These are phyloP conservation scores for Chlorella vulgaris DNA, from an alignment of 139 green algal species.

Conservation along the genomic window DNA sequence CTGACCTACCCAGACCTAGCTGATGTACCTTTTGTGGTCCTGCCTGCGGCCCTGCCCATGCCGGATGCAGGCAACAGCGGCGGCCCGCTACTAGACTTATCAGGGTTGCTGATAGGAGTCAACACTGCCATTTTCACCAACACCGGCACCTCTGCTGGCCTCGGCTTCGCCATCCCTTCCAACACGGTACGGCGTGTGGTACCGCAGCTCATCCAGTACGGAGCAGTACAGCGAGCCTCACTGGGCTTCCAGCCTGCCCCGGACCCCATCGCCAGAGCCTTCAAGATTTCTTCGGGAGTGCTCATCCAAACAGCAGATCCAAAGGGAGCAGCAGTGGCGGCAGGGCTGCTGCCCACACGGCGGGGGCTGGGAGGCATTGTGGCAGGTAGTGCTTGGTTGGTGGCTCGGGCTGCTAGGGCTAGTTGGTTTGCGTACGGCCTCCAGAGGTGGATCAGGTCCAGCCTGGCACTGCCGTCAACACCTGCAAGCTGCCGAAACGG, in stretches of 20 bases:
- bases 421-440: too few species aligned
- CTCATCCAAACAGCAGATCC: slow-evolving; percentile 65
- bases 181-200: slow-evolving; percentile 73
- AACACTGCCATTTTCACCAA: slow-evolving; percentile 89
- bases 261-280: slow-evolving; percentile 63
- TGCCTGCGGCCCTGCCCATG: background rate
- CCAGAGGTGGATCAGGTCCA: too few species aligned
- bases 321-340: slow-evolving; percentile 57
- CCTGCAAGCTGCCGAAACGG: too few species aligned
- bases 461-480: too few species aligned
- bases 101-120: slow-evolving; percentile 46
- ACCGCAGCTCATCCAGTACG: slow-evolving; percentile 83
- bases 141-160: slow-evolving; percentile 64
- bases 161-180: slow-evolving; percentile 88
- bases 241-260: slow-evolving; percentile 27
- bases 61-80: slow-evolving; percentile 69
- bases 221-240: slow-evolving; percentile 33
- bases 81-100: slow-evolving; percentile 77
- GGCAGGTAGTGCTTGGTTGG: background rate
- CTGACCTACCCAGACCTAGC: too few species aligned
- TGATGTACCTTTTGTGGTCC: too few species aligned
- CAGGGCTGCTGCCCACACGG: slow-evolving; percentile 70
- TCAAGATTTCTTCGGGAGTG: slow-evolving; percentile 56
- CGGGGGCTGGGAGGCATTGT: slow-evolving; percentile 68
- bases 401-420: background rate